Base-by-base conservation (phyloP, 2,329 filamentous ascomycete genomes). In the Paracamarosporium sp. region DNA sequence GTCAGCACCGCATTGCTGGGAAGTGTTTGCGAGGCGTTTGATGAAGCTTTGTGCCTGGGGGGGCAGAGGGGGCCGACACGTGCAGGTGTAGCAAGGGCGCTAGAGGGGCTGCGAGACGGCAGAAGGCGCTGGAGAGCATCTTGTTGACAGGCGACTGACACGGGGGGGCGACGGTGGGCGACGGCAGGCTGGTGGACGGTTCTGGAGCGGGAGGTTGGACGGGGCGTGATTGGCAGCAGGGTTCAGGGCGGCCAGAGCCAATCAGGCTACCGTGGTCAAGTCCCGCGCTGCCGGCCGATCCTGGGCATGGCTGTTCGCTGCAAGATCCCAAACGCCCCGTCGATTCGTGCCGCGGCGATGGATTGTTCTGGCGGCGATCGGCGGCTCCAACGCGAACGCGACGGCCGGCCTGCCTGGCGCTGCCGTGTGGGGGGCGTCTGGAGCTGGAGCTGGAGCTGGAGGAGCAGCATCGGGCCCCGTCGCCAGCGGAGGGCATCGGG, bases 221-320 rank as follows among this genome's bases (percentile, higher is more conserved):
- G 59, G 51, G 63, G 41, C 57, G 44, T 71, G 71, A 75, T 74
- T 69, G 65, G 66, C 71, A 57, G 54, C 67, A 70, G 67, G 72
- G 70, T 62, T 72, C 33, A 17, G 45, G n/a, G 58, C 62, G 41
- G 22, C 66, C 61, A 66, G 60, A 30, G 66, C 61, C 43, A 53
- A 63, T 61, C 43, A 57, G 63, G 56, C 53, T 61, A 55, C 65
- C 56, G 62, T 59, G 53, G 65, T 67, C 59, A 41, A 58, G 54
- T 64, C 64, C 68, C 62, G 62, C 66, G 64, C 67, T 53, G 65
- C 70, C 70, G 71, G 70, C 63, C 65, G 69, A 73, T 73, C 71
- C 70, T 60, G 60, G 41, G 63, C 64, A 59, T 64, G 65, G 60
- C 55, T 59, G 59, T 33, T 41, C 48, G 48, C 48, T 51, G 52